Conservation (phyloP, 345 rosid genomes). For the Dimocarpus longan region DNA sequence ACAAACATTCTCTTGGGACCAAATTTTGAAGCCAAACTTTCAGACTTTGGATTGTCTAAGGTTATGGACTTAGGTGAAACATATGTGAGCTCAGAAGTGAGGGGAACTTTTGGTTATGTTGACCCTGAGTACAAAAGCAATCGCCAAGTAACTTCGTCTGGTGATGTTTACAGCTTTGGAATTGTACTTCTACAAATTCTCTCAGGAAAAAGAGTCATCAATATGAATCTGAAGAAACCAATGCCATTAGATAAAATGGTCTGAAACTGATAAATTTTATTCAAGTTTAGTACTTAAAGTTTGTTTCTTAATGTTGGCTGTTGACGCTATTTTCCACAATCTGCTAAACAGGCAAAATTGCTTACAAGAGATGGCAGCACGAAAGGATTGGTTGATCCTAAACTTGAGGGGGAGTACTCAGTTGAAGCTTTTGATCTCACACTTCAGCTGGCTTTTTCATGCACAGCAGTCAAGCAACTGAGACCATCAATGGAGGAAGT, state of each 20-base stretch:
- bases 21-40: slow-evolving; percentile 54
- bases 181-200: slow-evolving; percentile 53
- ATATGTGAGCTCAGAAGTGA: slow-evolving; percentile 50
- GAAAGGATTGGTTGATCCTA: slow-evolving; percentile 44
- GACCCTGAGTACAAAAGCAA: slow-evolving; percentile 46
- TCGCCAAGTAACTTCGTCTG: slow-evolving; percentile 38
- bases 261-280: slow-evolving; percentile 6
- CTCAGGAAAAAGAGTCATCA: slow-evolving; percentile 50
- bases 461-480: slow-evolving; percentile 41
- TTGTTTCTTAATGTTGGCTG: neutral
- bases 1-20: slow-evolving; percentile 55
- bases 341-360: slow-evolving; percentile 43
- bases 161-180: slow-evolving; percentile 58
- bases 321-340: neutral
- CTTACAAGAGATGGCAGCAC: slow-evolving; percentile 39
- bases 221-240: slow-evolving; percentile 42
- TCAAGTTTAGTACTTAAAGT: neutral
- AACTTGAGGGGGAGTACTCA: slow-evolving; percentile 45
- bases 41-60: slow-evolving; percentile 57
- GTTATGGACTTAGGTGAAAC: slow-evolving; percentile 41
- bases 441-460: slow-evolving; percentile 48
- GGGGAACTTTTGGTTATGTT: slow-evolving; percentile 55
- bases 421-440: slow-evolving; percentile 48
- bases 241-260: slow-evolving; percentile 51
- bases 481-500: slow-evolving; percentile 52